phyloP scores from a whole-genome alignment of 495 filamentous ascomycete species.

The Hypoxylon lienhwacheense region DNA sequence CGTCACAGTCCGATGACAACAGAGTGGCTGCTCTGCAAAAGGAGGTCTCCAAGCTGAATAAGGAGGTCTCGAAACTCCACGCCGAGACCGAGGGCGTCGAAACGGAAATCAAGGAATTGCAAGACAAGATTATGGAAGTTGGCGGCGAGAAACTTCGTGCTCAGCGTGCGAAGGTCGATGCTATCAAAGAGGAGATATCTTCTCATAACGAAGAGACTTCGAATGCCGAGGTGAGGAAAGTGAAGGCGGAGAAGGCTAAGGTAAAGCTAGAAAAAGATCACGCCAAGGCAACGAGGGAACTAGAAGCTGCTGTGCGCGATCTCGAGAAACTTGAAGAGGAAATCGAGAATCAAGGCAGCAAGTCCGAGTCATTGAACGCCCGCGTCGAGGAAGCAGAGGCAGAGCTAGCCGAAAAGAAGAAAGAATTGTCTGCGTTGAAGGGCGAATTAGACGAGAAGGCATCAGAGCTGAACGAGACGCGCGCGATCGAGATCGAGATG shows the following conservation, averaged over 20 bases:
- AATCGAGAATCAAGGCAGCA: conserved; percentile 70
- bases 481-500: conserved; percentile 95
- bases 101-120: conserved; percentile 83
- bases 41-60: conserved; percentile 71
- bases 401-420: conserved; percentile 75
- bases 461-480: conserved; percentile 83
- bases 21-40: conserved; percentile 71
- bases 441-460: conserved; percentile 83
- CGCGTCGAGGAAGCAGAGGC: conserved; percentile 86
- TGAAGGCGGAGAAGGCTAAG: conserved; percentile 91
- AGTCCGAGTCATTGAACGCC: conserved; percentile 70
- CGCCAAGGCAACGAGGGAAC: conserved; percentile 72
- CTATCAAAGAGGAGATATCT: conserved; percentile 81
- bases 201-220: conserved; percentile 79
- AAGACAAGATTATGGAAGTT: conserved; percentile 97
- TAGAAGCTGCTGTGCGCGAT: conserved; percentile 69
- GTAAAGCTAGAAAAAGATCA: conserved; percentile 82
- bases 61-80: conserved; percentile 78
- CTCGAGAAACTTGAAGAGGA: conserved; percentile 74
- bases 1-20: conserved; percentile 74
- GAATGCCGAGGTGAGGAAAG: conserved; percentile 77
- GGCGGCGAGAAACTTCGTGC: conserved; percentile 88
- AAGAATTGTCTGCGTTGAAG: conserved; percentile 77
- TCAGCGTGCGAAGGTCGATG: conserved; percentile 93
- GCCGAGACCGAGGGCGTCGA: conserved; percentile 83